phyloP scores from a whole-genome alignment of 805 yeast species.

The Starmerella scarabaei region DNA sequence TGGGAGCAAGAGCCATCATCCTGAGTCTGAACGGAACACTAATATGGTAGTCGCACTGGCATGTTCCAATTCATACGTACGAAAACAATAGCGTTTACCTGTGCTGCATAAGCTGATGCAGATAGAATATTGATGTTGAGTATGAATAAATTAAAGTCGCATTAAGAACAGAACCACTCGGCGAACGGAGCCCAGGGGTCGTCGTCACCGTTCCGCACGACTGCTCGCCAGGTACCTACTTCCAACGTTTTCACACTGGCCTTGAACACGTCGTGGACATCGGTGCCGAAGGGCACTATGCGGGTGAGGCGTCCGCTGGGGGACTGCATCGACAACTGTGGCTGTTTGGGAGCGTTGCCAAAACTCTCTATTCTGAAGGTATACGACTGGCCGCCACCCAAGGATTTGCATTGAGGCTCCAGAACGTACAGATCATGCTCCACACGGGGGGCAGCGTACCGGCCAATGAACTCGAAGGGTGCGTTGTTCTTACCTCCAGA shows the following conservation, averaged over 20 bases:
- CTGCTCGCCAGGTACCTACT: conserved; percentile 69
- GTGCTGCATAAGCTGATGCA: no score
- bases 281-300: conserved; percentile 33
- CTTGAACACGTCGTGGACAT: conserved; percentile 37
- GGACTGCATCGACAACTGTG: conserved; percentile 56
- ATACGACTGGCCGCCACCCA: conserved; percentile 47
- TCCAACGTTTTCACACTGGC: conserved; percentile 52
- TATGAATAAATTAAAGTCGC: no score
- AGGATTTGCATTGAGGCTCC: conserved; percentile 65
- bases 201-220: conserved; percentile 65
- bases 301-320: conserved; percentile 72
- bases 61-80: no score
- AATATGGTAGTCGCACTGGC: no score
- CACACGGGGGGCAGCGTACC: conserved; percentile 59
- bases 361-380: conserved; percentile 40
- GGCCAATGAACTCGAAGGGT: conserved; percentile 52
- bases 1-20: no score
- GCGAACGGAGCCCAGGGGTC: conserved; percentile 79
- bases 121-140: no score
- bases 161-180: conserved; percentile 47
- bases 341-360: conserved; percentile 31
- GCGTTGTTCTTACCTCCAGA: conserved; percentile 40
- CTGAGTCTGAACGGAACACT: no score
- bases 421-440: conserved; percentile 66
- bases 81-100: no score